Conservation (phyloP, 202 grass and related monocot genomes). For the Zizania palustris region DNA sequence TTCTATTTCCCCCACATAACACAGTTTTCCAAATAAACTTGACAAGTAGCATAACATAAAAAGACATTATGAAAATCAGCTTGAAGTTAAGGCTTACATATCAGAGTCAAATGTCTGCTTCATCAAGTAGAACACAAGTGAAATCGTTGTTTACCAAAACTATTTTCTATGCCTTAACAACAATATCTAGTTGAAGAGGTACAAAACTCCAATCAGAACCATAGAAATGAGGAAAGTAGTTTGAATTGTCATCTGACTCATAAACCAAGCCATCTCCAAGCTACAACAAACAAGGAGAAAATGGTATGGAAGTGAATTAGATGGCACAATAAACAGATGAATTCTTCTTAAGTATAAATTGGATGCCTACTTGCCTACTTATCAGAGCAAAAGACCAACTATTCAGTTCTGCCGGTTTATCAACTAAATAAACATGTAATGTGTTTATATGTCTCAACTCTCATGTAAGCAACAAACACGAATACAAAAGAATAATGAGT, state of each 20-base stretch:
- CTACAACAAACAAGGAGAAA: conserved; percentile 46
- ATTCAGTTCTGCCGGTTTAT: background rate
- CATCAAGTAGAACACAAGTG: conserved; percentile 57
- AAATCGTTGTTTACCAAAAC: conserved; percentile 48
- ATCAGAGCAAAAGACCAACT: background rate
- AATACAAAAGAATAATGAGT: background rate
- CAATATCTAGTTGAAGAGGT: conserved; percentile 50
- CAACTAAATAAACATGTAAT: background rate
- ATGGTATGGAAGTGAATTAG: background rate
- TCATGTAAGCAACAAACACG: background rate
- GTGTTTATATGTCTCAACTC: background rate
- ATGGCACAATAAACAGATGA: conserved; percentile 1
- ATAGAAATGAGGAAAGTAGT: conserved; percentile 87
- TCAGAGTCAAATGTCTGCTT: conserved; percentile 11
- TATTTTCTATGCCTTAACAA: conserved; percentile 65
- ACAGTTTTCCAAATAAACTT: too few relatives aligned
- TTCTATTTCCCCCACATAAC: too few relatives aligned
- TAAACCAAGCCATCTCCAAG: conserved; percentile 73
- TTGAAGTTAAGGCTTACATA: too few relatives aligned
- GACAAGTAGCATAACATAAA: too few relatives aligned
- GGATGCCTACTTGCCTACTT: background rate
- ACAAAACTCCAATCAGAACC: conserved; percentile 64
- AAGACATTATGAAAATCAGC: too few relatives aligned
- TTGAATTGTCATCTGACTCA: conserved; percentile 61
- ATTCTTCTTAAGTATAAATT: background rate